Evolutionary conservation across 2,329 filamentous ascomycete genomes (phyloP).

Genomic region (Trichoderma sp.): DNA sequence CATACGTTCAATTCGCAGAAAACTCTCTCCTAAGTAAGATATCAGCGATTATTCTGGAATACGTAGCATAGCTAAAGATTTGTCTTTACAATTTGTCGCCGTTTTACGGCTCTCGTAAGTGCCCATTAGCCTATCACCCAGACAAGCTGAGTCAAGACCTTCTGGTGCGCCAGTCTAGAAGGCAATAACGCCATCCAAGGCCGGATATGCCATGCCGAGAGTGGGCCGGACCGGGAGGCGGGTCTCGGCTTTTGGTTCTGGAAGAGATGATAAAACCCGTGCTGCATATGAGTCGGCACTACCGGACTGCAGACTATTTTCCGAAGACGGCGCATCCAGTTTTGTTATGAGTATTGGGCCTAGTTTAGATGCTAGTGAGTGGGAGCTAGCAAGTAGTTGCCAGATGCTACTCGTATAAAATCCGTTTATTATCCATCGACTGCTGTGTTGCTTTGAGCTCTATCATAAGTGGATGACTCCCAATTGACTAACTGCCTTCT

Average conservation of each 20-base stretch:
- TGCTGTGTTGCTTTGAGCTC: background rate
- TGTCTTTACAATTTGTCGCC: no score
- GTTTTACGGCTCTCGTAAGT: no score
- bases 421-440: background rate
- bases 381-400: background rate
- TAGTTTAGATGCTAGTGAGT: background rate
- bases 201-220: background rate
- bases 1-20: no score
- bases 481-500: background rate
- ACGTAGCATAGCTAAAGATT: no score
- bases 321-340: background rate
- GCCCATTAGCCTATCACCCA: no score
- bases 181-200: no score
- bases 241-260: conserved; percentile 11
- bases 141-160: no score
- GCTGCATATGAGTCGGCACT: background rate
- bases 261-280: conserved; percentile 3
- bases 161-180: no score
- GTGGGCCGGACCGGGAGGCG: conserved; percentile 5
- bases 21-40: no score
- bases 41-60: no score
- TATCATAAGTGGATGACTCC: background rate
- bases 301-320: background rate
- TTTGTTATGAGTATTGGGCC: background rate
- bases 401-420: background rate